phyloP scores from a whole-genome alignment of 345 rosid genomes.

The Hypericum androsaemum region DNA sequence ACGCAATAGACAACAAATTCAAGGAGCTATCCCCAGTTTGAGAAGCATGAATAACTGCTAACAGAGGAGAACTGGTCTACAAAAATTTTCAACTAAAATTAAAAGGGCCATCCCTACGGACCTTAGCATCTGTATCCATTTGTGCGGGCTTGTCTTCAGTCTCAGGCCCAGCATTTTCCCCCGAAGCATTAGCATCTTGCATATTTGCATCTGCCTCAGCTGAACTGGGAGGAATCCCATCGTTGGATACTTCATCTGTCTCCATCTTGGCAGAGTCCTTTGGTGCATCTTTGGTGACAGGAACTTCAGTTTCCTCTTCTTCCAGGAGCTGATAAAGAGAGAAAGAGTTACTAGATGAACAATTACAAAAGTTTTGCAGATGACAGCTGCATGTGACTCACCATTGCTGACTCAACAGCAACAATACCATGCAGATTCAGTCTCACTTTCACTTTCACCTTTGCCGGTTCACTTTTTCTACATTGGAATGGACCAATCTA shows the following conservation, averaged over 20 bases:
- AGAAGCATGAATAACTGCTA: too few species aligned
- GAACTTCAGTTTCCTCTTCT: constrained; percentile 85
- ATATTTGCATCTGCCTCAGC: constrained; percentile 61
- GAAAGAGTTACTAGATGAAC: not conserved
- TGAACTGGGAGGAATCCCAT: constrained; percentile 33
- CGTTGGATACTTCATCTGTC: constrained; percentile 47
- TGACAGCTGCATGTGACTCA: constrained; percentile 21
- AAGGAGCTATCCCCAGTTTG: too few species aligned
- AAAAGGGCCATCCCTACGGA: not conserved
- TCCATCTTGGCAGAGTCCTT: constrained; percentile 67
- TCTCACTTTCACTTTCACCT: constrained; percentile 81
- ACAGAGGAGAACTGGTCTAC: too few species aligned
- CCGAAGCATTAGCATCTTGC: constrained; percentile 49
- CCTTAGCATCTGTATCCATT: constrained; percentile 86
- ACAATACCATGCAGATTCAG: constrained; percentile 79
- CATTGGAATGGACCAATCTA: constrained; percentile 94
- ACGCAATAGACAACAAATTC: too few species aligned
- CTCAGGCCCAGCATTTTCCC: constrained; percentile 67
- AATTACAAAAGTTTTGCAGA: too few species aligned
- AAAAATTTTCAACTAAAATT: too few species aligned
- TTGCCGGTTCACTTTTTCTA: constrained; percentile 58
- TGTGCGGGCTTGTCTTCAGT: constrained; percentile 59
- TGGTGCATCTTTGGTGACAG: constrained; percentile 47
- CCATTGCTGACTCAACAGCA: constrained; percentile 74
- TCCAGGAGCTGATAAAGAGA: constrained; percentile 59